Evolutionary conservation across 371 early-diverging fungal genomes (phyloP), one percentile per base, ranked within the genome.

Genomic region (Lichtheimia ramosa): DNA sequence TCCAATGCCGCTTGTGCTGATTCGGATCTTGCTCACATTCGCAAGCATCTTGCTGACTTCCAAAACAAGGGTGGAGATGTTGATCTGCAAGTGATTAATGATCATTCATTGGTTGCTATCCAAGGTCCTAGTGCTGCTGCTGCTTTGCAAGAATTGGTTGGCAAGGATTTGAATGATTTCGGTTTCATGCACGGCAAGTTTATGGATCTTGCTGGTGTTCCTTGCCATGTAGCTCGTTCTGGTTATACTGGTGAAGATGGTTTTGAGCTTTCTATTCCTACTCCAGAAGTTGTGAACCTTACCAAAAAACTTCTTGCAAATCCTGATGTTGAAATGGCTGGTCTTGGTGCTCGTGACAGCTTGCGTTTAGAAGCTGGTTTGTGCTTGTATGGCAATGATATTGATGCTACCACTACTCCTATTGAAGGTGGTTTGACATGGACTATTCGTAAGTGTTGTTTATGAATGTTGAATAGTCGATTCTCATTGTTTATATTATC

Each of bases 181-280:
- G 80, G 84, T 28, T 98, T 98, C 75, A 97, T 98, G 99, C 87
- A 89, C 21, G 89, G 89, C 13, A 77, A 83, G 54, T 64, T 73
- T 59, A 71, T 95, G 71, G 85, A 86, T 5, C 73, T 97, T 55
- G 83, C 80, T 49, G 95, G 94, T 54, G 81, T 92, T 21, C 84
- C 85, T 12, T 90, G 90, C 68, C 95, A 95, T 64, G 88, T 97
- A 28, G 92, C 97, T 41, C 90, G 99, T 43, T 95, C 93, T 34
- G 99, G 99, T 20, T 98, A 98, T 81, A 98, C 99, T 56, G 99
- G 99, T 53, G 99, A 98, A 76, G 99, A 98, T 75, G 99, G 99
- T n/a, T 97, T 98, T 69, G 99, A 98, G 91, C 91, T 97, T 62
- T 93, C 95, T 12, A 86, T 98, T 54, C 87, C 92, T 23, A 80